Percentiles rank a stretch among this genome's conserved stretches.
Evolutionary conservation across 1,284 basidiomycete genomes (phyloP).

Genomic region (Fomitopsis betulina): DNA sequence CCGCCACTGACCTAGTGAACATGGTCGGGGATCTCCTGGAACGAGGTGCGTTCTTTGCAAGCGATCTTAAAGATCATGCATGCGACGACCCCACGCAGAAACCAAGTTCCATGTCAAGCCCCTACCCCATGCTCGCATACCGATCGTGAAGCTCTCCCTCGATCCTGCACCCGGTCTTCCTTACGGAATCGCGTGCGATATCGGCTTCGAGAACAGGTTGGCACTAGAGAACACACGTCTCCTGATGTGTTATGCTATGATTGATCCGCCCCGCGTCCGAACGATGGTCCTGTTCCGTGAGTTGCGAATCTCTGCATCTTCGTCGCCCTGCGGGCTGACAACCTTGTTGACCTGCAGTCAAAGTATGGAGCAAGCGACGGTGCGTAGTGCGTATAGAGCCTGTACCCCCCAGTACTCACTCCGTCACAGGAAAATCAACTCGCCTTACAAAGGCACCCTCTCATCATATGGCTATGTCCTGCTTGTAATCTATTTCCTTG

Average conservation of each 20-base stretch:
- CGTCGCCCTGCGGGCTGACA: background rate
- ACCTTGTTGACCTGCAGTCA: constrained; percentile 52
- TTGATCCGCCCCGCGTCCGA: constrained; percentile 91
- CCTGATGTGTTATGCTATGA: constrained; percentile 95
- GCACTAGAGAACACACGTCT: constrained; percentile 96
- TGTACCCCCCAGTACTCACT: background rate
- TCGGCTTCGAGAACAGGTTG: constrained; percentile 96
- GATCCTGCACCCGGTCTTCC: constrained; percentile 88
- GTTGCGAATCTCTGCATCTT: constrained; percentile 28
- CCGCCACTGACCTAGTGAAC: constrained; percentile 89
- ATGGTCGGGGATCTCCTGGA: constrained; percentile 92
- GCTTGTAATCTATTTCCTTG: constrained; percentile 95
- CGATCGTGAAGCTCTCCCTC: constrained; percentile 95
- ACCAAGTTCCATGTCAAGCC: constrained; percentile 98
- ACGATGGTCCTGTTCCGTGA: constrained; percentile 93
- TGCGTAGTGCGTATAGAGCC: constrained; percentile 24
- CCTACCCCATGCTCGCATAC: constrained; percentile 94
- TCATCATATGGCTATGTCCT: constrained; percentile 98
- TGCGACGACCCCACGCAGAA: constrained; percentile 44
- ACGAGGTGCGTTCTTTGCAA: constrained; percentile 54
- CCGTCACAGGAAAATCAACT: constrained; percentile 85
- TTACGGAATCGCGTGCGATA: constrained; percentile 93
- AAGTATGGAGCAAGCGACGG: constrained; percentile 98
- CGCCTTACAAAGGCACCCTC: constrained; percentile 93
- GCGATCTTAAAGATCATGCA: constrained; percentile 6